phyloP scores from a whole-genome alignment of 1,284 basidiomycete genomes.

The Xerocomus minutiporus region DNA sequence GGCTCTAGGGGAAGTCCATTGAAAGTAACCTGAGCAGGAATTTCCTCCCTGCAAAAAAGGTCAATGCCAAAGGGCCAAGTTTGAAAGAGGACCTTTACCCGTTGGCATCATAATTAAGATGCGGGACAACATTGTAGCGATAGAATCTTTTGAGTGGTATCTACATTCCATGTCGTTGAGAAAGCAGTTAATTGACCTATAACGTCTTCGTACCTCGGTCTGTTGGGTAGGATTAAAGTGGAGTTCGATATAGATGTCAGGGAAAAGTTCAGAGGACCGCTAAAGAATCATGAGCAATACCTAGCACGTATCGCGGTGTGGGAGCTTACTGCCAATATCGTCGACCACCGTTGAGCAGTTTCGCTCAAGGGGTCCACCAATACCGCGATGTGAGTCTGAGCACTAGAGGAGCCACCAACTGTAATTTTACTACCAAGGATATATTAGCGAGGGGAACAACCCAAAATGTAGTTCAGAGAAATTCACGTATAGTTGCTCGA shows the following conservation, averaged over 20 bases:
- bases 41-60: slow-evolving; percentile 43
- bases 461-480: background rate
- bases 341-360: slow-evolving; percentile 79
- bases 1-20: slow-evolving; percentile 58
- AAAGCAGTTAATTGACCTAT: background rate
- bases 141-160: slow-evolving; percentile 94
- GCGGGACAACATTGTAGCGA: slow-evolving; percentile 65
- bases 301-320: background rate
- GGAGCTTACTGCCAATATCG: slow-evolving; percentile 59
- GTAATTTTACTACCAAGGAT: slow-evolving; percentile 53
- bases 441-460: slow-evolving; percentile 1
- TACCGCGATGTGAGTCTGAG: slow-evolving; percentile 70
- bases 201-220: slow-evolving; percentile 51
- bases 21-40: slow-evolving; percentile 48
- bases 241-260: slow-evolving; percentile 65
- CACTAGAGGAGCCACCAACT: slow-evolving; percentile 62
- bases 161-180: slow-evolving; percentile 36
- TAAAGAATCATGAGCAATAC: slow-evolving; percentile 8
- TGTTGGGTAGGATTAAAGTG: slow-evolving; percentile 69
- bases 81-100: slow-evolving; percentile 48
- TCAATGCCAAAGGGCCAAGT: background rate
- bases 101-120: slow-evolving; percentile 61
- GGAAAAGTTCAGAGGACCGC: slow-evolving; percentile 40
- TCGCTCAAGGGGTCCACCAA: slow-evolving; percentile 86
- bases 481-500: slow-evolving; percentile 63